Base-by-base conservation (phyloP, 2,329 filamentous ascomycete genomes). In the Pseudogymnoascus sp. region DNA sequence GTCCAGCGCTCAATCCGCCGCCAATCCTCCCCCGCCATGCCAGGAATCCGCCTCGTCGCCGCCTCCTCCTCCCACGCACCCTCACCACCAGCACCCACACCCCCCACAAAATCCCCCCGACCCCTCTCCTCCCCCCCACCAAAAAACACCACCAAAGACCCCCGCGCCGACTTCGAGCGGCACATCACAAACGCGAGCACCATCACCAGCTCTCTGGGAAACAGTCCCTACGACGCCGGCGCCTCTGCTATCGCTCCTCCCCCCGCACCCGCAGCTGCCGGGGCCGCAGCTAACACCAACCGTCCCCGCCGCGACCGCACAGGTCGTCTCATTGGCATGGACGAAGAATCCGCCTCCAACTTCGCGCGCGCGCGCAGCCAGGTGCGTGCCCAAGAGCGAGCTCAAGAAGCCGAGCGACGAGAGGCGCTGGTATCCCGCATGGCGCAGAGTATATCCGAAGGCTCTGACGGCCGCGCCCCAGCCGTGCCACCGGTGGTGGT, bases 141-240 rank as follows among this genome's bases (percentile, higher is more conserved):
- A 16, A 41, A 41, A 41, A 8, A 7, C n/a, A 7, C 14, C 8
- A 11, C 7, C 16, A 43, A 11, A 19, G 60, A 62, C 60, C 36
- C 63, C 8, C 66, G 66, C 41, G 62, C 66, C 4, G 69, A 71
- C 13, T 70, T 69, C 25, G 71, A 72, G 61, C 60, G 66, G 1
- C 65, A 71, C 16, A 60, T 73, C 5, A 71, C 70, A 4, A 68
- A 67, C 6, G 65, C 67, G 23, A 65, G 67, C 6, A 67, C 36
- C 10, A 65, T 72, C 10, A 64, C 69, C 2, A 67, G 60, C 2
- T 68, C 68, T 13, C 60, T 73, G 1, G 70, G 71, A 1, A 66
- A 62, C 19, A 69, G 66, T 14, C 69, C 69, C 6, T 72, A 73
- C 62, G 69, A 72, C 34, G 39, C 67, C 4, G 69, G 65, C 4